Conservation (phyloP, 352 stramenopile genomes). For the Pythium aquatile region DNA sequence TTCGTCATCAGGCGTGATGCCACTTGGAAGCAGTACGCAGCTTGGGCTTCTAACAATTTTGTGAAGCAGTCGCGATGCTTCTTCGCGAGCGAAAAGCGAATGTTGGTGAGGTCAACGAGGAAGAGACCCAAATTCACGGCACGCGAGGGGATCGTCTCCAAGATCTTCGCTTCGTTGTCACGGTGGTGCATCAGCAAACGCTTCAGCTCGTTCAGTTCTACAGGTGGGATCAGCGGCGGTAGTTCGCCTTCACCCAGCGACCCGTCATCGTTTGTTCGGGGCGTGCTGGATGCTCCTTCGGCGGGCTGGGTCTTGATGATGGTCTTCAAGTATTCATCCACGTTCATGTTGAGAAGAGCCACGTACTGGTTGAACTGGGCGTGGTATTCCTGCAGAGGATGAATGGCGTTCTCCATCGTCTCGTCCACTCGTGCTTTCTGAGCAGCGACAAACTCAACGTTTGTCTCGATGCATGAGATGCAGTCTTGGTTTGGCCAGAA, state of each 20-base stretch:
- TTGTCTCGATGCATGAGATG: slow-evolving; percentile 80
- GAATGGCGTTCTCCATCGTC: slow-evolving; percentile 43
- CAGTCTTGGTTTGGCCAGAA: slow-evolving; percentile 94
- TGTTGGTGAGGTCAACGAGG: slow-evolving; percentile 76
- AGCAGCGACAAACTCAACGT: slow-evolving; percentile 51
- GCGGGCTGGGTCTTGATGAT: slow-evolving; percentile 52
- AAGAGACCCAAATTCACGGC: slow-evolving; percentile 79
- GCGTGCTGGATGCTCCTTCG: slow-evolving; percentile 18
- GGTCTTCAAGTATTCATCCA: slow-evolving; percentile 73
- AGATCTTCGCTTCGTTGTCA: slow-evolving; percentile 61
- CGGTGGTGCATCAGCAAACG: slow-evolving; percentile 63
- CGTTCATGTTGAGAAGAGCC: slow-evolving; percentile 89
- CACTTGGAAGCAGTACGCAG: slow-evolving; percentile 61
- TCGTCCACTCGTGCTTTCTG: slow-evolving; percentile 52
- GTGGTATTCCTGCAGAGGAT: slow-evolving; percentile 76
- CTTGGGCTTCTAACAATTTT: slow-evolving; percentile 69
- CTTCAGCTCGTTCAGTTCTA: slow-evolving; percentile 74
- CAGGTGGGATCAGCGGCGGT: slow-evolving; percentile 49
- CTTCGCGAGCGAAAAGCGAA: slow-evolving; percentile 66
- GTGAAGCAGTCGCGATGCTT: slow-evolving; percentile 81
- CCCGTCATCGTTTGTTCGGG: slow-evolving; percentile 28
- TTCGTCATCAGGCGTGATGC: slow-evolving; percentile 66
- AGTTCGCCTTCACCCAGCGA: slow-evolving; percentile 42
- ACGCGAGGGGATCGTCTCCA: slow-evolving; percentile 63
- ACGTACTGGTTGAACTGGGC: slow-evolving; percentile 83